Evolutionary conservation across 139 green algal species (phyloP), one percentile per base, ranked within the genome.

Genomic region (Diplosphaera chodatii): DNA sequence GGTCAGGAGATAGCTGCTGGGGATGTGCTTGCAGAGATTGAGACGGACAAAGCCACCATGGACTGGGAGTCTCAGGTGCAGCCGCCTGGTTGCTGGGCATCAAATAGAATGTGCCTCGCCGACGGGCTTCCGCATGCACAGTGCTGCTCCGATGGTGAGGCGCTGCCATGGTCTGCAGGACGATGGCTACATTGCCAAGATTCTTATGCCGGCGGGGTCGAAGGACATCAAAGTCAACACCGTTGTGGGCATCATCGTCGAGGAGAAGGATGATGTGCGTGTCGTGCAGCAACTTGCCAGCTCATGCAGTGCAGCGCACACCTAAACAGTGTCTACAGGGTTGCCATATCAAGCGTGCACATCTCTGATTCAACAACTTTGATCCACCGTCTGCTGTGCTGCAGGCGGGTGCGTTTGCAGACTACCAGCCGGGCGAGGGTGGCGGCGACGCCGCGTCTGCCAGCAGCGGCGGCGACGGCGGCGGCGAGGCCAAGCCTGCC

Each of bases 31-130:
- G 91, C 83, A 41, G 94, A 97, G 71, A 87, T 99, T 28, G 95
- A 98, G 83, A 99, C 95, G 2, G 94, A 97, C 81, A 97, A 98
- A 82, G 91, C 93, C 33, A 96, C 89, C n/a, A 94, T 97, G 63
- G 89, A 90, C 32, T 97, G 90, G 91, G 94, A 98, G 80, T 76
- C 85, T 1, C 74, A 48, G 37, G 37, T 48, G 37, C 37, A n/a
- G n/a, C n/a, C n/a, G n/a, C n/a, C n/a, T n/a, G n/a, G n/a, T n/a
- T n/a, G n/a, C n/a, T n/a, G n/a, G n/a, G n/a, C n/a, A n/a, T n/a
- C n/a, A n/a, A n/a, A n/a, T n/a, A n/a, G n/a, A n/a, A n/a, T n/a
- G n/a, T n/a, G n/a, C n/a, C n/a, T n/a, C n/a, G n/a, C n/a, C n/a
- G n/a, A n/a, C n/a, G n/a, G n/a, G n/a, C n/a, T n/a, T n/a, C n/a